A percentile compares a stretch with the other conserved stretches of the same genome.
These are phyloP conservation scores for Albatrellus ellisii DNA, from an alignment of 768 basidiomycete species.

Conservation along the genomic window DNA sequence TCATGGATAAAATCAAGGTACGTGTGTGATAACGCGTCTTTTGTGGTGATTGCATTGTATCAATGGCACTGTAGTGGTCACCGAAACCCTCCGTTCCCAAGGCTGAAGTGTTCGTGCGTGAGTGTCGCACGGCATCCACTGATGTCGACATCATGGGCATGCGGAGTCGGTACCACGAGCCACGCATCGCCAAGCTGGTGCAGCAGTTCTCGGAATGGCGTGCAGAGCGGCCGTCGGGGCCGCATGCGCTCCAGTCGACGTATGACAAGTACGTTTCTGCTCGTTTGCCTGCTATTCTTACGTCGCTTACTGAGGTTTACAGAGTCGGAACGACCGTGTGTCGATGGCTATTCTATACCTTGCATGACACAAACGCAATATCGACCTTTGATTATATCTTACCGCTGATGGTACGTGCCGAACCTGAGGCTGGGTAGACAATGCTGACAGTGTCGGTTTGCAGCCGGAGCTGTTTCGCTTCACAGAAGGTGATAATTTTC, in stretches of 20 bases:
- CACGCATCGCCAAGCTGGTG: slow-evolving; percentile 47
- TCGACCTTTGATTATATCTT: slow-evolving; percentile 73
- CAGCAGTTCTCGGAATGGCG: slow-evolving; percentile 58
- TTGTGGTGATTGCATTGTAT: background rate
- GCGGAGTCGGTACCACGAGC: slow-evolving; percentile 47
- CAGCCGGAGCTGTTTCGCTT: slow-evolving; percentile 69
- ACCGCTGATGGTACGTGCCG: slow-evolving; percentile 52
- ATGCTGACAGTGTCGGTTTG: slow-evolving; percentile 5
- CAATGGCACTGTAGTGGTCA: slow-evolving; percentile 33
- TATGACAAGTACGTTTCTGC: slow-evolving; percentile 51
- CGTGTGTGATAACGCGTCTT: no score
- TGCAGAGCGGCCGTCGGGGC: slow-evolving; percentile 54
- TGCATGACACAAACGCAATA: slow-evolving; percentile 68
- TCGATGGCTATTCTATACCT: slow-evolving; percentile 63
- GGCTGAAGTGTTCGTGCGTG: slow-evolving; percentile 50
- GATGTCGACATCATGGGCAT: slow-evolving; percentile 69
- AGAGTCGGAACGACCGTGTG: slow-evolving; percentile 57
- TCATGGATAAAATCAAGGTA: no score
- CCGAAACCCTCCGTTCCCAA: slow-evolving; percentile 49
- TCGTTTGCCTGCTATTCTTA: background rate
- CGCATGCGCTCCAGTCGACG: slow-evolving; percentile 72
- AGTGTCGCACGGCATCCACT: slow-evolving; percentile 41
- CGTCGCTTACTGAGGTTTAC: slow-evolving; percentile 4
- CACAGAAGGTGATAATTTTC: slow-evolving; percentile 39
- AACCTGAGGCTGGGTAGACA: background rate